A percentile compares a stretch with the other conserved stretches of the same genome.
Evolutionary conservation across 2,329 filamentous ascomycete genomes (phyloP).

Genomic region (Hypoxylon sp.): DNA sequence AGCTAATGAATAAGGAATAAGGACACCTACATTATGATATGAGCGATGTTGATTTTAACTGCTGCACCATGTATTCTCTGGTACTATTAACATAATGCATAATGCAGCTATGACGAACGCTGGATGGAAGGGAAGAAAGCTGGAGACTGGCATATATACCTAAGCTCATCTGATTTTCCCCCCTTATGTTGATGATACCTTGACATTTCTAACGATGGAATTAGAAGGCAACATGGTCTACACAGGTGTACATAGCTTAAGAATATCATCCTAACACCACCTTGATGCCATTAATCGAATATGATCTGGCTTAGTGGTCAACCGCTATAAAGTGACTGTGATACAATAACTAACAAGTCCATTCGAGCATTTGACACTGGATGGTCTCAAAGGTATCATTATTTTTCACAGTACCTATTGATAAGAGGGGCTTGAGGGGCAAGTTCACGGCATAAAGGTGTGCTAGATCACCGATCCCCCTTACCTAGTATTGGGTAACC

Average conservation of each 20-base stretch:
- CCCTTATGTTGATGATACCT: slow-evolving; percentile 32
- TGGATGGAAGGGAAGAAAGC: neutral
- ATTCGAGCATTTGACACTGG: too few species aligned
- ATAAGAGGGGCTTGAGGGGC: too few species aligned
- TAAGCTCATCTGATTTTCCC: slow-evolving; percentile 1
- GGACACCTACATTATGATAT: slow-evolving; percentile 1
- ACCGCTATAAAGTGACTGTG: neutral
- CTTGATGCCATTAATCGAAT: neutral
- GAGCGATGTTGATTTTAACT: slow-evolving; percentile 11
- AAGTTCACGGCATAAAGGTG: too few species aligned
- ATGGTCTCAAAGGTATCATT: neutral
- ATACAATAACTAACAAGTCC: too few species aligned
- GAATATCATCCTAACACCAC: neutral
- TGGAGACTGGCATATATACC: slow-evolving; percentile 6
- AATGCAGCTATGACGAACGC: neutral
- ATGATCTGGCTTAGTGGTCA: neutral
- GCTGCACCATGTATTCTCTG: neutral
- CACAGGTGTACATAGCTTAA: slow-evolving; percentile 9
- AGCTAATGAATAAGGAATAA: slow-evolving; percentile 15
- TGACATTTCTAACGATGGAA: slow-evolving; percentile 15
- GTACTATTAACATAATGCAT: neutral
- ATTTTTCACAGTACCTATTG: neutral
- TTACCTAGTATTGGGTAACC: neutral
- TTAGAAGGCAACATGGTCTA: neutral
- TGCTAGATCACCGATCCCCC: neutral